Conservation (phyloP, 2,329 filamentous ascomycete genomes). For the Venturia pyrina region DNA sequence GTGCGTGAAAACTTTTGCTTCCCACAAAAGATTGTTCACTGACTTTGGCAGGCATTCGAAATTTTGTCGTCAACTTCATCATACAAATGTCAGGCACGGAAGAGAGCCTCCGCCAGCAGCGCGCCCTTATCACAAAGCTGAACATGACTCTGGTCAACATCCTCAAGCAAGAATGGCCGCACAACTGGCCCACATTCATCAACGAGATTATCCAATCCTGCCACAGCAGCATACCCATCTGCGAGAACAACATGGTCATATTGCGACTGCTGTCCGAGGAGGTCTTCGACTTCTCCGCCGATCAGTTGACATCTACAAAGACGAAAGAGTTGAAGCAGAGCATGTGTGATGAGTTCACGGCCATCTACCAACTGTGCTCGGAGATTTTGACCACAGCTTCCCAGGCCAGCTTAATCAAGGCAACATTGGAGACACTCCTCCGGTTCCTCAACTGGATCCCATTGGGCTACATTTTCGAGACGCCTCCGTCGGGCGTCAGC, state of each 20-base stretch:
- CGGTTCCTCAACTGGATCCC: conserved; percentile 99
- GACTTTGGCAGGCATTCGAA: conserved; percentile 67
- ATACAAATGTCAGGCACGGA: conserved; percentile 87
- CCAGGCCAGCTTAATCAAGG: conserved; percentile 81
- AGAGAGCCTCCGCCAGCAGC: conserved; percentile 73
- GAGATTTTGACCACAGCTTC: conserved; percentile 88
- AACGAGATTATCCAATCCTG: conserved; percentile 98
- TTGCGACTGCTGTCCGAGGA: conserved; percentile 91
- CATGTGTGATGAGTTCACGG: conserved; percentile 98
- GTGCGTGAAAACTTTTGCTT: conserved; percentile 35
- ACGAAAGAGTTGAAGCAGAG: conserved; percentile 93
- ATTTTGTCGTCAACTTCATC: conserved; percentile 98
- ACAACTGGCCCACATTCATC: conserved; percentile 99
- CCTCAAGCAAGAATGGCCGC: conserved; percentile 98
- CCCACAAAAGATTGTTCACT: background rate
- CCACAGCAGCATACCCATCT: conserved; percentile 90
- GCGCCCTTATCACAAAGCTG: conserved; percentile 92
- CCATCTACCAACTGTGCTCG: conserved; percentile 94
- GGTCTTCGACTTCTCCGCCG: conserved; percentile 96
- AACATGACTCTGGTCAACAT: conserved; percentile 96
- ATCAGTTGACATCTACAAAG: conserved; percentile 98
- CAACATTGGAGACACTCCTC: conserved; percentile 90
- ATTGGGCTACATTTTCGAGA: conserved; percentile 97
- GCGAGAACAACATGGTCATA: conserved; percentile 99
- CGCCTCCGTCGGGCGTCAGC: conserved; percentile 46